Evolutionary conservation across 306 rosid genomes (phyloP).

Genomic region (Argentina anserina): DNA sequence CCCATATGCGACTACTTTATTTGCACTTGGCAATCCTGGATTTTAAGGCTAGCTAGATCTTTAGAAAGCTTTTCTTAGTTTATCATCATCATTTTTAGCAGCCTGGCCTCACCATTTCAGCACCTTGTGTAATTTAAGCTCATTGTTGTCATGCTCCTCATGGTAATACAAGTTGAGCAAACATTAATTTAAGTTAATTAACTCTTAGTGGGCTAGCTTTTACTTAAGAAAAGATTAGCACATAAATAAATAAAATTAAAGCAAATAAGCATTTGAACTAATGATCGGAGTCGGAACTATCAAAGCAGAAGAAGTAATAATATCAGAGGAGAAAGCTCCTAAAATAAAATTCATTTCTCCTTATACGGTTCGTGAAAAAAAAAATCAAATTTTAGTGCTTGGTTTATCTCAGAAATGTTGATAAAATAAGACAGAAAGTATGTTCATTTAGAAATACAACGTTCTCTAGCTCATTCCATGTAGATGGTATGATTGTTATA

Average conservation of each 20-base stretch:
- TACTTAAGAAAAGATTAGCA: not conserved
- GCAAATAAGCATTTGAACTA: not conserved
- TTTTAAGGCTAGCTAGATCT: not conserved
- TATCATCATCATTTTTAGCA: not conserved
- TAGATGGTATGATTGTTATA: not conserved
- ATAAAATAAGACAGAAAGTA: not conserved
- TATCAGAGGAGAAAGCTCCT: not conserved
- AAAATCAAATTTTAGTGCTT: not conserved
- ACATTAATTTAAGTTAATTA: not conserved
- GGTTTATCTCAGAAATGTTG: not conserved
- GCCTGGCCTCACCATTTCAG: not conserved
- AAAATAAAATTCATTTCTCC: not conserved
- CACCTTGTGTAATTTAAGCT: not conserved
- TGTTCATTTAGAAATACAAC: not conserved
- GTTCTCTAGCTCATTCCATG: not conserved
- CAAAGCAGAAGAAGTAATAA: not conserved
- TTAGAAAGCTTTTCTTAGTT: not conserved
- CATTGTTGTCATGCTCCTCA: not conserved
- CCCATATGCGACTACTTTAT: not conserved
- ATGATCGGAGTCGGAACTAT: not conserved
- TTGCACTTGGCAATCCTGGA: not conserved
- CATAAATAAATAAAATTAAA: not conserved
- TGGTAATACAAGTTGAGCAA: not conserved
- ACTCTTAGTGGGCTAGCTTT: not conserved
- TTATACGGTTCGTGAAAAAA: not conserved